phyloP scores from a whole-genome alignment of 192 early-diverging fungal genomes.

The Podila horticola region DNA sequence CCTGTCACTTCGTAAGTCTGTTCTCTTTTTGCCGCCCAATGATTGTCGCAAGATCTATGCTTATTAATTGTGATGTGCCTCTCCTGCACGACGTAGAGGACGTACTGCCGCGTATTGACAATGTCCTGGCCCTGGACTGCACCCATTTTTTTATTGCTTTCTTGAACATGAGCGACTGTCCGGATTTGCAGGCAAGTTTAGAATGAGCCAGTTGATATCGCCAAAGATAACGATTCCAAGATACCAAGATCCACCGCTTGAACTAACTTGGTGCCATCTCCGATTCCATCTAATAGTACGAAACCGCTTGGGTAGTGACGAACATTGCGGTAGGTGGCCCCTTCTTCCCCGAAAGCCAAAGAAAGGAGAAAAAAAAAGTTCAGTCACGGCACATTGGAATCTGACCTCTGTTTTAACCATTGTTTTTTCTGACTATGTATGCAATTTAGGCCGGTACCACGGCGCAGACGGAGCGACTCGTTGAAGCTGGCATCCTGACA shows the following conservation, averaged over 20 bases:
- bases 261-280: not conserved
- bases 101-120: constrained; percentile 47
- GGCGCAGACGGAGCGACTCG: constrained; percentile 34
- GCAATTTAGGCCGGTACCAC: constrained; percentile 39
- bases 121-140: constrained; percentile 47
- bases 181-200: constrained; percentile 38
- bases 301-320: constrained; percentile 49
- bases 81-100: constrained; percentile 24
- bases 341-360: not conserved
- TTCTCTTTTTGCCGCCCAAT: not conserved
- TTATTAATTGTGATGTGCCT: not conserved
- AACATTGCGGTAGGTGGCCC: constrained; percentile 47
- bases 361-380: not conserved
- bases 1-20: constrained; percentile 39
- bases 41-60: not conserved
- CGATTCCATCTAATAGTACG: constrained; percentile 25
- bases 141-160: constrained; percentile 40
- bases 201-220: not conserved
- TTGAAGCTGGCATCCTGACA: constrained; percentile 34
- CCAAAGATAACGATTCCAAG: not conserved
- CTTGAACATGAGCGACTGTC: constrained; percentile 45
- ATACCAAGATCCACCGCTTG: not conserved
- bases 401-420: not conserved
- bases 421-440: not conserved
- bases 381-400: not conserved